phyloP scores from a whole-genome alignment of 805 yeast genomes.

The Candida sithepensis region DNA sequence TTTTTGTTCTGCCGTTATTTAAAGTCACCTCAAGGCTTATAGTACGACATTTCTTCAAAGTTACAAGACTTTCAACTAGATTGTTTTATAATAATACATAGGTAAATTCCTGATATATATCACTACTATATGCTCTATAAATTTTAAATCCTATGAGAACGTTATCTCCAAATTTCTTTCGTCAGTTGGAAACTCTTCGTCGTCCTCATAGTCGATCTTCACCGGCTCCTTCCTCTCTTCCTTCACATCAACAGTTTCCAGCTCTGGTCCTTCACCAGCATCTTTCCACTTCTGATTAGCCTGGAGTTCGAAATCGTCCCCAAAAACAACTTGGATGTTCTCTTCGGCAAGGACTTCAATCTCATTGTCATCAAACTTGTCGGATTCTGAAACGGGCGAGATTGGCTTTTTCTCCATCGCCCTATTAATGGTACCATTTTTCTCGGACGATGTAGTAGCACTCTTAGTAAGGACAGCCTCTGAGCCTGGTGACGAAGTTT shows the following conservation, averaged over 20 bases:
- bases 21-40: too few relatives aligned
- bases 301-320: slow-evolving; percentile 18
- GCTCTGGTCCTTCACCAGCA: not conserved
- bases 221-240: slow-evolving; percentile 5
- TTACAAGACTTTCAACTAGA: not conserved
- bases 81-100: not conserved
- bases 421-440: too few relatives aligned
- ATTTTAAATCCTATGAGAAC: slow-evolving; percentile 19
- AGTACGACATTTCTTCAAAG: too few relatives aligned
- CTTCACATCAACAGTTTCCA: not conserved
- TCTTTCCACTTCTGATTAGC: not conserved
- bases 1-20: not conserved
- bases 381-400: not conserved
- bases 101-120: not conserved
- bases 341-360: slow-evolving; percentile 17
- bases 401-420: not conserved
- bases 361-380: slow-evolving; percentile 9
- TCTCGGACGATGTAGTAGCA: too few relatives aligned
- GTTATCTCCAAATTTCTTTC: slow-evolving; percentile 28
- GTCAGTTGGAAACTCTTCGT: slow-evolving; percentile 32
- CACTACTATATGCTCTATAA: not conserved
- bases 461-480: not conserved
- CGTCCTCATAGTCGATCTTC: slow-evolving; percentile 28
- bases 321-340: slow-evolving; percentile 18
- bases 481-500: not conserved